Conservation (phyloP, 129 eudicot genomes). For the Ambrosia artemisiifolia region DNA sequence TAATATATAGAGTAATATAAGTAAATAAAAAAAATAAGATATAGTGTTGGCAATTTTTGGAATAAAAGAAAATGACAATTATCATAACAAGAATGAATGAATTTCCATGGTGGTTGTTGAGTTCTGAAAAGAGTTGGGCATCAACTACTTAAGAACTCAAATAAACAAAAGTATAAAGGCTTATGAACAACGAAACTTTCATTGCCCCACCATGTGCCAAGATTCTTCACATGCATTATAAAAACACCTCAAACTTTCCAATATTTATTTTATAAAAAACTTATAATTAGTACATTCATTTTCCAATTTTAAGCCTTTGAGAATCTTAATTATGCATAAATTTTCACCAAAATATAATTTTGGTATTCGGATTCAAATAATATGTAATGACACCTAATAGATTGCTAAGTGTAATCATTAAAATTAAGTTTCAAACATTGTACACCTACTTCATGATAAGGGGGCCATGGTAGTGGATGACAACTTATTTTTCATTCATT, state of each 20-base stretch:
- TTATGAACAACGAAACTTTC: slow-evolving; percentile 28
- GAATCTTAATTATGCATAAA: neutral
- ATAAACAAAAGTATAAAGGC: slow-evolving; percentile 26
- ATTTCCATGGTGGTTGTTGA: slow-evolving; percentile 35
- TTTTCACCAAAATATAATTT: neutral
- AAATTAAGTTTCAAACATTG: slow-evolving; percentile 8
- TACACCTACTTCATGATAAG: slow-evolving; percentile 7
- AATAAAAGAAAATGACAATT: neutral
- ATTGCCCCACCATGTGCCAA: slow-evolving; percentile 35
- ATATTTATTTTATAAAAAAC: neutral
- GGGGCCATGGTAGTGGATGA: slow-evolving; percentile 33
- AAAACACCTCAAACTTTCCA: slow-evolving; percentile 10
- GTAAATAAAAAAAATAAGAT: neutral
- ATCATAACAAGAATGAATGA: slow-evolving; percentile 12
- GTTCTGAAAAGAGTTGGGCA: slow-evolving; percentile 6
- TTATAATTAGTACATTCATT: neutral
- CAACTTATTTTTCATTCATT: slow-evolving; percentile 24
- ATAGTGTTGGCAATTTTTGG: neutral
- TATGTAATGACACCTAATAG: slow-evolving; percentile 20
- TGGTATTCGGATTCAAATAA: neutral
- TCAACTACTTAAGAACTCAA: slow-evolving; percentile 15
- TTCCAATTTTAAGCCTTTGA: neutral
- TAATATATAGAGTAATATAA: too few relatives aligned
- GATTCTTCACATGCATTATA: slow-evolving; percentile 28
- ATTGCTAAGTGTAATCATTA: slow-evolving; percentile 7